These are phyloP conservation scores for Cercospora canescens DNA, from an alignment of 2,329 filamentous ascomycete genomes.

Conservation along the genomic window DNA sequence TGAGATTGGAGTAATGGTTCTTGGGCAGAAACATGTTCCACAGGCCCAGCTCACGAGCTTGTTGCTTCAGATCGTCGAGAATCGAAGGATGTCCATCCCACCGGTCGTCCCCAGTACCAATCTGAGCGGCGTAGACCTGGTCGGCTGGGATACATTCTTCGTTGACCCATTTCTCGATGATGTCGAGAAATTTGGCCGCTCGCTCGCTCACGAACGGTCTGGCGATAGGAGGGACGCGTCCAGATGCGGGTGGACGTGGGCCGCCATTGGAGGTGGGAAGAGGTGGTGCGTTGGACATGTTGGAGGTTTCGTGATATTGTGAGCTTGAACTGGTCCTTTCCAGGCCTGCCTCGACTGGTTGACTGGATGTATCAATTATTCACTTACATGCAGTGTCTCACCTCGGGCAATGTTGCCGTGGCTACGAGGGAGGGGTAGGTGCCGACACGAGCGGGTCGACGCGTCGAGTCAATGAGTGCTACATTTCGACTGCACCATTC, in stretches of 20 bases:
- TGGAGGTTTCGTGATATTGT: not conserved
- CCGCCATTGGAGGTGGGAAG: slow-evolving; percentile 16
- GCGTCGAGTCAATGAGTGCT: slow-evolving; percentile 8
- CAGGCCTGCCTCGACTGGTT: not conserved
- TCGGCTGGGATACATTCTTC: slow-evolving; percentile 82
- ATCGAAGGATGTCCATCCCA: slow-evolving; percentile 79
- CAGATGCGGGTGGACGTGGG: slow-evolving; percentile 47
- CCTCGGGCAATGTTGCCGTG: slow-evolving; percentile 7
- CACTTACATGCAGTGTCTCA: not conserved
- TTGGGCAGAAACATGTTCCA: slow-evolving; percentile 99
- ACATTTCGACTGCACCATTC: not conserved
- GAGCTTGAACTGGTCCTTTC: not conserved
- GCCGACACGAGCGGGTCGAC: not conserved
- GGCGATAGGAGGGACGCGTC: slow-evolving; percentile 59
- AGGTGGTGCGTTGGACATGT: slow-evolving; percentile 23
- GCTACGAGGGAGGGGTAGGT: slow-evolving; percentile 1
- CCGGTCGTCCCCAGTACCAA: slow-evolving; percentile 73
- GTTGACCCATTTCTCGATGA: slow-evolving; percentile 90
- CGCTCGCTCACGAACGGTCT: slow-evolving; percentile 74
- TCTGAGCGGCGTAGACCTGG: slow-evolving; percentile 73
- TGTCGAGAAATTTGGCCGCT: slow-evolving; percentile 79
- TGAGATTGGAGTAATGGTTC: slow-evolving; percentile 68
- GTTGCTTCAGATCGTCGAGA: slow-evolving; percentile 79
- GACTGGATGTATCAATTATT: not conserved
- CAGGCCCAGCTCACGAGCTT: slow-evolving; percentile 78